These are phyloP conservation scores for Ajuga chamaepitys DNA, from an alignment of 257 asterid genomes.

Conservation along the genomic window DNA sequence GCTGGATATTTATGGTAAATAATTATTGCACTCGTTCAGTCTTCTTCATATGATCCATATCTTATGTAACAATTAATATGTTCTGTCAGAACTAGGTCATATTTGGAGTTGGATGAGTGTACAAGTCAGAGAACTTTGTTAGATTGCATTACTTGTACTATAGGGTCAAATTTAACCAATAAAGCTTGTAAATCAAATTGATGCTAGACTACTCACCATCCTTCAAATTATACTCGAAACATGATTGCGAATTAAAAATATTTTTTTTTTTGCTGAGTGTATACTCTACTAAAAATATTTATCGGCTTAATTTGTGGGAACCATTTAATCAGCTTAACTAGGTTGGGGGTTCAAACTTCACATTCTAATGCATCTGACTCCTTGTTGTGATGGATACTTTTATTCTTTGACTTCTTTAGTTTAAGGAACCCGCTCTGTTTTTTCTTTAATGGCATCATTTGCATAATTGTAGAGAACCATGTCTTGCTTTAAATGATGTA, in stretches of 20 bases:
- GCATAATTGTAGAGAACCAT: not conserved
- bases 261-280: not conserved
- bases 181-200: not conserved
- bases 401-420: not conserved
- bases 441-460: conserved; percentile 2
- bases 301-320: not conserved
- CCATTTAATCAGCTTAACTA: not conserved
- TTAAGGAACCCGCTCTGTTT: not conserved
- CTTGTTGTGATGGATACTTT: not conserved
- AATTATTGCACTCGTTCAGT: conserved; percentile 22
- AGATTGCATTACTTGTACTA: conserved; percentile 1
- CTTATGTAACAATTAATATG: conserved; percentile 36
- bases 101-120: not conserved
- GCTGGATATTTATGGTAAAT: conserved; percentile 87
- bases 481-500: conserved; percentile 25
- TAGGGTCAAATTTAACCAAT: not conserved
- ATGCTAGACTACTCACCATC: not conserved
- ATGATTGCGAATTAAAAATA: too few species aligned
- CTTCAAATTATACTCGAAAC: not conserved
- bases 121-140: not conserved
- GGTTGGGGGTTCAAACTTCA: not conserved
- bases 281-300: not conserved
- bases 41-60: conserved; percentile 59
- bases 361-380: not conserved
- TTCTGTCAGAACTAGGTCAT: not conserved